Evolutionary conservation across 2,329 filamentous ascomycete genomes (phyloP).

Genomic region (Endoconidiophora polonica): DNA sequence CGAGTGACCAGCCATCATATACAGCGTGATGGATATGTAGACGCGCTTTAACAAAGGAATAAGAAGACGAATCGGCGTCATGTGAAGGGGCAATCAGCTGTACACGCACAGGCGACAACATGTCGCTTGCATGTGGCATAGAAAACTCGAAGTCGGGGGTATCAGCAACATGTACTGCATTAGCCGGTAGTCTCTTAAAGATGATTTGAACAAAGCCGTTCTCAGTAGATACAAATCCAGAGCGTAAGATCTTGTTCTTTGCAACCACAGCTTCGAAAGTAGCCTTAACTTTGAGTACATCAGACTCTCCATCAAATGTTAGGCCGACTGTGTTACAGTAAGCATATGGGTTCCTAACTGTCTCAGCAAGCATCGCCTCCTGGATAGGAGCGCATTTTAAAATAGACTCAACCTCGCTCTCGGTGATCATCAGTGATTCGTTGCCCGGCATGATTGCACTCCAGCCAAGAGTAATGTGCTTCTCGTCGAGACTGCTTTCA

Average conservation of each 20-base stretch:
- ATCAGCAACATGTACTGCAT: neutral
- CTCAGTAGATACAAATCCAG: slow-evolving; percentile 48
- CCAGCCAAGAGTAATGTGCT: too few species aligned
- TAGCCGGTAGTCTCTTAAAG: slow-evolving; percentile 26
- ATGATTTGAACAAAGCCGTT: slow-evolving; percentile 44
- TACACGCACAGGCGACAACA: neutral
- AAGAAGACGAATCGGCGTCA: neutral
- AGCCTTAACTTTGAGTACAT: slow-evolving; percentile 13
- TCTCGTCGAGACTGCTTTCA: too few species aligned
- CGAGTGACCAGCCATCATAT: slow-evolving; percentile 89
- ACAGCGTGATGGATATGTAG: slow-evolving; percentile 63
- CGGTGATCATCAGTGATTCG: too few species aligned
- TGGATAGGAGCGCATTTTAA: slow-evolving; percentile 58
- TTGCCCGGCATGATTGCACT: too few species aligned
- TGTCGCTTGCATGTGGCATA: neutral
- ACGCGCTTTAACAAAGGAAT: slow-evolving; percentile 18
- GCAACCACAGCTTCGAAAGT: slow-evolving; percentile 34
- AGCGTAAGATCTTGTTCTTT: slow-evolving; percentile 51
- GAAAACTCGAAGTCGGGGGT: neutral
- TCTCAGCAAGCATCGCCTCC: slow-evolving; percentile 65
- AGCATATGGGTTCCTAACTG: slow-evolving; percentile 35
- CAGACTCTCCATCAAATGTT: slow-evolving; percentile 24
- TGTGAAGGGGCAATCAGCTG: neutral
- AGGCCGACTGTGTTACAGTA: slow-evolving; percentile 71
- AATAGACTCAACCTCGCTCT: slow-evolving; percentile 24